These are phyloP conservation scores for Debaryomyces fabryi DNA, from an alignment of 1,139 yeast genomes.

Conservation along the genomic window DNA sequence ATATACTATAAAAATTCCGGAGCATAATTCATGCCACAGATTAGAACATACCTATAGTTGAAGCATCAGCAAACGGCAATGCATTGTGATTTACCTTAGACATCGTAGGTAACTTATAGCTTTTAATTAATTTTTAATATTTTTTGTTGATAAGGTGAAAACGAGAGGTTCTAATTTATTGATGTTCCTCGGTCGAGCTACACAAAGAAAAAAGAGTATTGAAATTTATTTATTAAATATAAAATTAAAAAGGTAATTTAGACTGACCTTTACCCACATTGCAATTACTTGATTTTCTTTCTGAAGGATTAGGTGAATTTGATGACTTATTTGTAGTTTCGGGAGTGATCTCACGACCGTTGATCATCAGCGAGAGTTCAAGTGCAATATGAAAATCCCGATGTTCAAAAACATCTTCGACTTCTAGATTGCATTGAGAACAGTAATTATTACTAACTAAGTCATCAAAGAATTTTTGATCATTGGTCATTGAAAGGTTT, in stretches of 20 bases:
- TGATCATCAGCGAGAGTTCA: constrained; percentile 36
- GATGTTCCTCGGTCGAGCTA: neutral
- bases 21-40: neutral
- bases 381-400: constrained; percentile 45
- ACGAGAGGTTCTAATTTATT: neutral
- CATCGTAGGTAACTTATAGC: constrained; percentile 16
- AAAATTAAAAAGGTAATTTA: constrained; percentile 13
- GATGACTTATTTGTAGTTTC: neutral
- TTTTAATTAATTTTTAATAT: neutral
- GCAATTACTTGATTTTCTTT: neutral
- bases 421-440: constrained; percentile 25
- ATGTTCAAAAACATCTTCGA: constrained; percentile 42
- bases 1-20: too few relatives aligned
- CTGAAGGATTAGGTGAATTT: neutral
- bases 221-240: neutral
- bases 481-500: constrained; percentile 11
- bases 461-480: constrained; percentile 16
- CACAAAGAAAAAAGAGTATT: neutral
- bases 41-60: constrained; percentile 46
- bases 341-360: constrained; percentile 13
- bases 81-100: constrained; percentile 31
- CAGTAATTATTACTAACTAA: constrained; percentile 27
- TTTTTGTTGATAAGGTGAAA: neutral
- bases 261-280: constrained; percentile 15
- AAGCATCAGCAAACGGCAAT: constrained; percentile 52